Base-by-base conservation (phyloP, 2,329 filamentous ascomycete species). In the Chaetomium sp. region DNA sequence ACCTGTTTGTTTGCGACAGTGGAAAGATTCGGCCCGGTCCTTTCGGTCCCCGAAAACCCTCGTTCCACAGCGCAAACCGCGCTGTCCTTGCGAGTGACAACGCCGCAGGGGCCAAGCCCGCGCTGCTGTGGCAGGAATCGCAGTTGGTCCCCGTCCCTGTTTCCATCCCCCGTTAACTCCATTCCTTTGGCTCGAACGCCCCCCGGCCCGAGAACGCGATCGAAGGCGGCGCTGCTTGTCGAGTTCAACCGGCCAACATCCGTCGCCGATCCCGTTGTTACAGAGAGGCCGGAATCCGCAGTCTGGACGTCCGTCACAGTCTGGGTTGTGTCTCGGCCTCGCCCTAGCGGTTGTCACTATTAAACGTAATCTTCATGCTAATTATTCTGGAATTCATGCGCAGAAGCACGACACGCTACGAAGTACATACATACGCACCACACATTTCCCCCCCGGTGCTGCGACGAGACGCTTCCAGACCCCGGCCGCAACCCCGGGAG, bases 361-460 rank as follows among this genome's bases (percentile, higher is more conserved):
- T 57, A 43, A 48, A 10, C 54, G 44, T 11, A 41, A 57, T 57
- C 49, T 60, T 62, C 55, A 65, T 65, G 64, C 64, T 66, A 64
- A 66, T 61, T 51, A 53, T 48, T 51, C 38, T 55, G 50, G 47
- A 27, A 41, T 67, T 66, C 59, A 67, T 66, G 65, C 67, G 65
- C 62, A 66, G 59, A 62, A 56, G 45, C 40, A 53, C 45, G 35
- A 42, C 53, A 43, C 53, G 38, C 48, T 27, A 27, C 19, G 19
- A 27, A 27, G 19, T 27, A 27, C 19, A 27, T 27, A 27, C 19
- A 27, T 27, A 27, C 19, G 19, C 19, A 27, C 19, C 19, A 27
- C 19, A 27, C 19, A 27, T 27, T 27, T 4, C 10, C 35, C 52
- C 46, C 50, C 56, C 53, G 49, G 49, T 53, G 49, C 57, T 58